phyloP scores from a whole-genome alignment of 345 rosid species.

The Pelargonium nanum region DNA sequence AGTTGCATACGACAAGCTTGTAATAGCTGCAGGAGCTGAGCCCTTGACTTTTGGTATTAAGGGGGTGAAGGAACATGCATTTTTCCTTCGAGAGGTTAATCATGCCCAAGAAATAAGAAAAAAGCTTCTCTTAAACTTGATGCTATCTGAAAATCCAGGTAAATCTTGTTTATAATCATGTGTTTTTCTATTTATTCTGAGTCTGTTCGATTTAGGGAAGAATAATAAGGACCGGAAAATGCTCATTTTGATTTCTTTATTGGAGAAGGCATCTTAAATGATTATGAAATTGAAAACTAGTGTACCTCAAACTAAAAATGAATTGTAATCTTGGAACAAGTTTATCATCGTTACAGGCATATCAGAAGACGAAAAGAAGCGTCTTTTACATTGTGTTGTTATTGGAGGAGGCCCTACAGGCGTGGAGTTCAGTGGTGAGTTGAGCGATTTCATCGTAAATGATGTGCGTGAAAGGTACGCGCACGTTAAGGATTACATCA shows the following conservation, averaged over 20 bases:
- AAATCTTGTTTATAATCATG: neutral
- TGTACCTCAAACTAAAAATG: too few relatives aligned
- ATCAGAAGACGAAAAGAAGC: slow-evolving; percentile 62
- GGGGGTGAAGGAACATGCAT: slow-evolving; percentile 83
- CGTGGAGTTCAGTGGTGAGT: slow-evolving; percentile 90
- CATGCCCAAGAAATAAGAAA: slow-evolving; percentile 92
- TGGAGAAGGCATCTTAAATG: neutral
- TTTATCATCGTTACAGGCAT: slow-evolving; percentile 35
- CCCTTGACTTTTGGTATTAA: slow-evolving; percentile 84
- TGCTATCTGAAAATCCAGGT: slow-evolving; percentile 93
- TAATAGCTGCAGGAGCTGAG: slow-evolving; percentile 84
- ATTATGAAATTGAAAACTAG: too few relatives aligned
- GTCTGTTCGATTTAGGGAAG: neutral
- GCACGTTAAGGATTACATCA: slow-evolving; percentile 65
- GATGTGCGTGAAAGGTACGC: slow-evolving; percentile 63
- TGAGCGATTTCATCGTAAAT: slow-evolving; percentile 89
- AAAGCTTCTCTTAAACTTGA: slow-evolving; percentile 84
- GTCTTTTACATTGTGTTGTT: slow-evolving; percentile 75
- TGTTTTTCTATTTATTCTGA: neutral
- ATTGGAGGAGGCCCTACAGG: slow-evolving; percentile 98
- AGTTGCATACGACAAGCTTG: slow-evolving; percentile 85
- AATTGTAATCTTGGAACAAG: neutral
- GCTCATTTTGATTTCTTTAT: neutral
- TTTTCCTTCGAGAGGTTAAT: slow-evolving; percentile 79
- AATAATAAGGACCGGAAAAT: neutral